Percentiles rank a stretch among this genome's conserved stretches.
Conservation (phyloP, 257 asterid species). For the Solanum habrochaites region DNA sequence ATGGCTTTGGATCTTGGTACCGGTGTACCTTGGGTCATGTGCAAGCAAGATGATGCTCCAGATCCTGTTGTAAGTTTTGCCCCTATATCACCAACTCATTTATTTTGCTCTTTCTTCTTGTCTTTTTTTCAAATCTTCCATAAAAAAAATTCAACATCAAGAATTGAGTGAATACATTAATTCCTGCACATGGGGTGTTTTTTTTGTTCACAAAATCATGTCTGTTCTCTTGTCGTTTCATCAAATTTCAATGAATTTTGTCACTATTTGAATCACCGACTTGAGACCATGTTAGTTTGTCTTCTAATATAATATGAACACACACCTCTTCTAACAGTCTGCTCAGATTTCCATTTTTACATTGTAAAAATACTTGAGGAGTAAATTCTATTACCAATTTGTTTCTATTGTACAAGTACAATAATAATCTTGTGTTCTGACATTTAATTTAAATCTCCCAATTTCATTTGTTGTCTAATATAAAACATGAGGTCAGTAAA, state of each 20-base stretch:
- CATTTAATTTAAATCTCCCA: not conserved
- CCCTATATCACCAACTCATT: not conserved
- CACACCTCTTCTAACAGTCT: not conserved
- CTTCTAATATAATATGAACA: not conserved
- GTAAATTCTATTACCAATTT: not conserved
- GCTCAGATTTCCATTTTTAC: not conserved
- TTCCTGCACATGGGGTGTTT: conserved; percentile 34
- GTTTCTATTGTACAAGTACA: no score
- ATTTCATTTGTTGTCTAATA: not conserved
- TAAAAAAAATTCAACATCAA: not conserved
- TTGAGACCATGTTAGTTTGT: not conserved
- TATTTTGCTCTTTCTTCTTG: not conserved
- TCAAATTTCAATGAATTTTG: not conserved
- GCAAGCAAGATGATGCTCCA: conserved; percentile 26
- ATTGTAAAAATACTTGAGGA: not conserved
- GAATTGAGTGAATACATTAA: conserved; percentile 7
- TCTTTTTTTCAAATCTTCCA: not conserved
- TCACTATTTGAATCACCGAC: conserved; percentile 3
- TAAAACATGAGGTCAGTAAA: no score
- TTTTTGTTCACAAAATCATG: conserved; percentile 1
- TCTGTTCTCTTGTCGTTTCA: conserved; percentile 18
- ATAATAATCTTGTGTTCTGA: not conserved
- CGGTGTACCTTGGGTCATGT: conserved; percentile 24
- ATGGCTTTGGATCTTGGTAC: conserved; percentile 18
- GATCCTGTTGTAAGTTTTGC: conserved; percentile 41